These are phyloP conservation scores for Ophiosphaerella narmari DNA, from an alignment of 2,329 filamentous ascomycete species.

Conservation along the genomic window DNA sequence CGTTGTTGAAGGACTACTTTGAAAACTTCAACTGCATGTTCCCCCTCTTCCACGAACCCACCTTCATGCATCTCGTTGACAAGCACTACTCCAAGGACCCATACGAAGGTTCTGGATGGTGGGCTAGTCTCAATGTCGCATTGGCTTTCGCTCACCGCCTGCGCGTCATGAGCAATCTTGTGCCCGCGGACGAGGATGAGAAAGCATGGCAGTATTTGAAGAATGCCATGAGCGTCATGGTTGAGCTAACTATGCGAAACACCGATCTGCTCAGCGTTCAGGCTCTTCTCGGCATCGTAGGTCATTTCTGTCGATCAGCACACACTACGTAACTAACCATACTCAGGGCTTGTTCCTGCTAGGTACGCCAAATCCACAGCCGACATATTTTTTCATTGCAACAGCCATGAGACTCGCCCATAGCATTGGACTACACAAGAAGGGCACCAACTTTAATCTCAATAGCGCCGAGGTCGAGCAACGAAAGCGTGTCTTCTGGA, in stretches of 20 bases:
- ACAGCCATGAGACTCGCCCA: constrained; percentile 89
- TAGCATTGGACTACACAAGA: constrained; percentile 93
- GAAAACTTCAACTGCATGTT: constrained; percentile 99
- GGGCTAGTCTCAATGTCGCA: constrained; percentile 93
- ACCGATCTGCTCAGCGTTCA: constrained; percentile 95
- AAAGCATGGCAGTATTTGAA: constrained; percentile 96
- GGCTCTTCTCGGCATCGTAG: constrained; percentile 83
- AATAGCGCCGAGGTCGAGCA: constrained; percentile 95
- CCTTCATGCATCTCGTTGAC: constrained; percentile 97
- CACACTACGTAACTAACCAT: constrained; percentile 19
- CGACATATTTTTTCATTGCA: constrained; percentile 86
- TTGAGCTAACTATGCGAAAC: constrained; percentile 93
- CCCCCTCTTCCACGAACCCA: constrained; percentile 94
- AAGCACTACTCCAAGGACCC: constrained; percentile 91
- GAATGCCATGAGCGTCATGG: constrained; percentile 91
- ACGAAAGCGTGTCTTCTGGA: constrained; percentile 77
- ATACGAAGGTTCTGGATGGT: constrained; percentile 96
- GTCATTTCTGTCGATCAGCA: constrained; percentile 10
- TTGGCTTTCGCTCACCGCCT: constrained; percentile 91
- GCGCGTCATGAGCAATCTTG: constrained; percentile 92
- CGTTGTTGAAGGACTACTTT: constrained; percentile 90
- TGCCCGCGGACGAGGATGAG: constrained; percentile 87
- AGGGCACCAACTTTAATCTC: constrained; percentile 87
- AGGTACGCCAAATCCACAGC: constrained; percentile 94
- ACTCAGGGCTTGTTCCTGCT: constrained; percentile 80